Conservation (phyloP, 768 basidiomycete species). For the Roridomyces roridus region DNA sequence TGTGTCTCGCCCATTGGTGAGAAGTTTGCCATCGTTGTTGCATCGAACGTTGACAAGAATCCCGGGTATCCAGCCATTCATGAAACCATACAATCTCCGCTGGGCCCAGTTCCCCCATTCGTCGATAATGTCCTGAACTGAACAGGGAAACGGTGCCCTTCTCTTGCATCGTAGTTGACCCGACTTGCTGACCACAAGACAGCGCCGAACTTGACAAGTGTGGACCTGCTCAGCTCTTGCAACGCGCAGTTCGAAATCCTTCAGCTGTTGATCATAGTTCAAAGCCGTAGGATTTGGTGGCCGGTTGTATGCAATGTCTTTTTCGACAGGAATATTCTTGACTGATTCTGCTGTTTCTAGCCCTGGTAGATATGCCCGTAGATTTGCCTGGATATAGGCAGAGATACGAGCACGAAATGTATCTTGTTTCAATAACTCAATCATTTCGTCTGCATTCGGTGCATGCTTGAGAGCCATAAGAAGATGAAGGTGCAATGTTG, state of each 20-base stretch:
- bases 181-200: conserved; percentile 26
- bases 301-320: conserved; percentile 37
- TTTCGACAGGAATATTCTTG: conserved; percentile 28
- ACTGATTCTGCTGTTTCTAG: conserved; percentile 32
- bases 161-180: conserved; percentile 39
- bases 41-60: conserved; percentile 32
- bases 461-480: conserved; percentile 38
- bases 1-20: conserved; percentile 39
- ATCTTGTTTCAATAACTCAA: conserved; percentile 25
- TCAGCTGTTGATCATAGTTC: conserved; percentile 25
- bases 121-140: conserved; percentile 23
- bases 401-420: conserved; percentile 34
- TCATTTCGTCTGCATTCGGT: conserved; percentile 36
- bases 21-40: conserved; percentile 50
- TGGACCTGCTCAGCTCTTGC: conserved; percentile 38
- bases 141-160: conserved; percentile 31
- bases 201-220: conserved; percentile 32
- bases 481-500: conserved; percentile 42
- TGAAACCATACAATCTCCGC: conserved; percentile 27
- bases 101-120: conserved; percentile 33
- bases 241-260: conserved; percentile 29
- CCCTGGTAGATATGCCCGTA: conserved; percentile 38
- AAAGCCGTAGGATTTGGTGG: conserved; percentile 34
- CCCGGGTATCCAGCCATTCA: conserved; percentile 35
- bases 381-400: conserved; percentile 38